Evolutionary conservation across 163 green algal genomes (phyloP).

Genomic region (Chlamydomonas reinhardtii): DNA sequence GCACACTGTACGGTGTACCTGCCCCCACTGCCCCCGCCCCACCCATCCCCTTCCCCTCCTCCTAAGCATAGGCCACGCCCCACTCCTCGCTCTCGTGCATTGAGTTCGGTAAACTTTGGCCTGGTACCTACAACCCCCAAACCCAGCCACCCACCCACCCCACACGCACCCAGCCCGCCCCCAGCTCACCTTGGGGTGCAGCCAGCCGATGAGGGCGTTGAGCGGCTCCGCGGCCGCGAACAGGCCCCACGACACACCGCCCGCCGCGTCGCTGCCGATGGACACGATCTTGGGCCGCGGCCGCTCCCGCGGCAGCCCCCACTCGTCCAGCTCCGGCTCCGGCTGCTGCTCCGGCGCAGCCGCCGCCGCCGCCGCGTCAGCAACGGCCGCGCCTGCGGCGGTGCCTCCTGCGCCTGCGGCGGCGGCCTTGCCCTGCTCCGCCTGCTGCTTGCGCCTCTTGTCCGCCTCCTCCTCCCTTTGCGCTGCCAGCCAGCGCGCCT

Average conservation of each 20-base stretch:
- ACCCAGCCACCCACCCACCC: too few relatives aligned
- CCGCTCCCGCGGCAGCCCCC: conserved; percentile 18
- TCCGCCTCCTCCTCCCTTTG: not conserved
- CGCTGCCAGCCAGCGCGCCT: not conserved
- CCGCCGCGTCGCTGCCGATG: not conserved
- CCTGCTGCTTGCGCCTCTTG: not conserved
- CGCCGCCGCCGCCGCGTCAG: not conserved
- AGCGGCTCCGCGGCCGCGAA: conserved; percentile 20
- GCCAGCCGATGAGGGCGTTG: conserved; percentile 25
- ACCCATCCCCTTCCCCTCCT: too few relatives aligned
- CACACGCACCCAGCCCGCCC: too few relatives aligned
- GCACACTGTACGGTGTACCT: too few relatives aligned
- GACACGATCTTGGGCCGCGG: not conserved
- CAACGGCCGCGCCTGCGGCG: not conserved
- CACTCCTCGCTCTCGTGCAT: too few relatives aligned
- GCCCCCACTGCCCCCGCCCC: too few relatives aligned
- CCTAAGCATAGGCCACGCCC: too few relatives aligned
- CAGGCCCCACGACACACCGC: not conserved
- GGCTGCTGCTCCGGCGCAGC: not conserved
- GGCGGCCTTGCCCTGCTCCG: not conserved
- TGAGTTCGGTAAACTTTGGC: too few relatives aligned
- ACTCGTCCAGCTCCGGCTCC: conserved; percentile 34
- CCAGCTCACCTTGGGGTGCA: conserved; percentile 32
- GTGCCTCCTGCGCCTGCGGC: not conserved
- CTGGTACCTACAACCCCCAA: too few relatives aligned